Evolutionary conservation across 108 stramenopile species (phyloP).

Genomic region (Chaetoceros muelleri): DNA sequence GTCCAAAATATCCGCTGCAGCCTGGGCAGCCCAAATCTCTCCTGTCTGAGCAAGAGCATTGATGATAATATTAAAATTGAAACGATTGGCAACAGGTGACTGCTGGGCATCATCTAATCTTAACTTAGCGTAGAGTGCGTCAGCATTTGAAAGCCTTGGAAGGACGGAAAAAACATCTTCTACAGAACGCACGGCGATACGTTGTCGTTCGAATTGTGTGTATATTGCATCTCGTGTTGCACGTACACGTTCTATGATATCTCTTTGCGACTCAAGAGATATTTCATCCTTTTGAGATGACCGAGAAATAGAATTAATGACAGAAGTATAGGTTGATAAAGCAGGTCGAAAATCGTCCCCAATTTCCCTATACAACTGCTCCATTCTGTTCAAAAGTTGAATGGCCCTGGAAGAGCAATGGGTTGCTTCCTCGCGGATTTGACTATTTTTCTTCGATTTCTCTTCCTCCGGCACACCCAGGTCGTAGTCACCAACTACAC

Average conservation of each 20-base stretch:
- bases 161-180: neutral
- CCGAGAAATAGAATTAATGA: neutral
- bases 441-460: neutral
- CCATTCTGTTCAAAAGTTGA: neutral
- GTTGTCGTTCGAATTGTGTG: neutral
- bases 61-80: neutral
- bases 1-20: neutral
- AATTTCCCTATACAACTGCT: neutral
- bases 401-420: neutral
- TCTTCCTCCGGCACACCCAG: neutral
- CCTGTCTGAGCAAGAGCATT: neutral
- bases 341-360: constrained; percentile 1
- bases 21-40: neutral
- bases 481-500: no score
- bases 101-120: neutral
- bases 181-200: neutral
- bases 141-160: neutral
- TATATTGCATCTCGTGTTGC: neutral
- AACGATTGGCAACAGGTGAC: neutral
- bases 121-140: neutral
- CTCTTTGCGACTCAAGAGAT: neutral
- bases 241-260: neutral
- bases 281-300: neutral
- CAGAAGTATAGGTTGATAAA: neutral
- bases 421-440: neutral